Evolutionary conservation across 2,329 filamentous ascomycete genomes (phyloP).

Genomic region (Cordyceps cicadae): DNA sequence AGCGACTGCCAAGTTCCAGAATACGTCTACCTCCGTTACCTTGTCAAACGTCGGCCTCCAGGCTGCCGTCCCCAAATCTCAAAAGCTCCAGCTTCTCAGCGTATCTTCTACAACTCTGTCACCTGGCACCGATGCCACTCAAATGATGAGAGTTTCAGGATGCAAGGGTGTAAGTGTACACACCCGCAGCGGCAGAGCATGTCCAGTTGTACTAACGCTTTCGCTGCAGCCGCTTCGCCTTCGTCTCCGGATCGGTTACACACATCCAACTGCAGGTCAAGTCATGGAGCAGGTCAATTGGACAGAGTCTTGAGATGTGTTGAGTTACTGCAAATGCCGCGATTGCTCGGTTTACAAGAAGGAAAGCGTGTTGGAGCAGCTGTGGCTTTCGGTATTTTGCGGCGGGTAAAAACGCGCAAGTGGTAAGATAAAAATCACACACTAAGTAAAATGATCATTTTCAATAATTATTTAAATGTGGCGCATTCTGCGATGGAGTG

Average conservation of each 20-base stretch:
- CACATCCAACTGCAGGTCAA: constrained; percentile 58
- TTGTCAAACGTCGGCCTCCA: constrained; percentile 77
- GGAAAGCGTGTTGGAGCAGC: not conserved
- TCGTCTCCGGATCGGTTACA: constrained; percentile 75
- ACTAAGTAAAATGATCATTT: not conserved
- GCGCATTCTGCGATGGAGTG: not conserved
- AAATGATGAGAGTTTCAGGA: constrained; percentile 79
- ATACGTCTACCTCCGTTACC: constrained; percentile 55
- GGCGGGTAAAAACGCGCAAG: not conserved
- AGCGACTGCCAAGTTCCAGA: constrained; percentile 75
- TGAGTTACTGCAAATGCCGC: constrained; percentile 13
- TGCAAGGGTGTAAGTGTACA: constrained; percentile 73
- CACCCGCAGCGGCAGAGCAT: not conserved
- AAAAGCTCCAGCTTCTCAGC: constrained; percentile 84
- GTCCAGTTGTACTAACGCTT: constrained; percentile 13
- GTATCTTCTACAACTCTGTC: constrained; percentile 75
- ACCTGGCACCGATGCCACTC: constrained; percentile 74
- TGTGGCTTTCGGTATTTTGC: not conserved
- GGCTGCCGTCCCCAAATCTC: constrained; percentile 91
- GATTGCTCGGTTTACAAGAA: constrained; percentile 16
- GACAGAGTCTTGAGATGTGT: constrained; percentile 59
- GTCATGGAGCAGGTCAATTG: constrained; percentile 94
- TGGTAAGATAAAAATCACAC: constrained; percentile 1
- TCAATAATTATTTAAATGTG: not conserved
- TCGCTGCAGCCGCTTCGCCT: constrained; percentile 64